phyloP scores from a whole-genome alignment of 306 rosid genomes.

The Corylus heterophylla region DNA sequence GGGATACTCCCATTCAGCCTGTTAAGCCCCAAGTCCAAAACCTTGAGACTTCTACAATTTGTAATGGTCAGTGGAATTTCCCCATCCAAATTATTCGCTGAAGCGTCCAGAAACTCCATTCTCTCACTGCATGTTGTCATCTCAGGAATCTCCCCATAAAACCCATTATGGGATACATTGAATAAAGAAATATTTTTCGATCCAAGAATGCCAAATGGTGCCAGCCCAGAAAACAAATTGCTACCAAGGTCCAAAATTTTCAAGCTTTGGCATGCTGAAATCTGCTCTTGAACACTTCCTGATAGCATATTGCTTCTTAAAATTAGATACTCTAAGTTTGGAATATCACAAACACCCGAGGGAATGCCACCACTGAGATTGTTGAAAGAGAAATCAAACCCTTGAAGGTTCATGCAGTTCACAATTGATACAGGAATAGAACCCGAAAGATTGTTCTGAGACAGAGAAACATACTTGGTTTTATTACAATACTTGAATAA shows the following conservation, averaged over 20 bases:
- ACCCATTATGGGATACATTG: conserved; percentile 66
- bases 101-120: conserved; percentile 77
- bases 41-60: conserved; percentile 65
- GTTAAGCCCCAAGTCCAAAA: conserved; percentile 73
- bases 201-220: conserved; percentile 69
- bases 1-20: conserved; percentile 73
- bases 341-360: conserved; percentile 59
- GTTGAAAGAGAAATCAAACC: conserved; percentile 92
- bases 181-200: conserved; percentile 62
- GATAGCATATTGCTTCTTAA: conserved; percentile 74
- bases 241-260: conserved; percentile 70
- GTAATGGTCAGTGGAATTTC: conserved; percentile 76
- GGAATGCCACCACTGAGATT: conserved; percentile 78
- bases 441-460: conserved; percentile 75
- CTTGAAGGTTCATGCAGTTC: conserved; percentile 81
- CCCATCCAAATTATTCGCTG: conserved; percentile 77
- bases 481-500: conserved; percentile 73
- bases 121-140: conserved; percentile 59
- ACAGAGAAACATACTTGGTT: conserved; percentile 77
- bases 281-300: conserved; percentile 54
- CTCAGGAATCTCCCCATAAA: conserved; percentile 68
- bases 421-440: conserved; percentile 65
- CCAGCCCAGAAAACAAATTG: conserved; percentile 63
- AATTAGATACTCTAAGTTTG: conserved; percentile 63
- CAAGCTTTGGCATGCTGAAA: conserved; percentile 67